Percentiles rank a stretch among this genome's conserved stretches.
Conservation (phyloP, 2,329 filamentous ascomycete species). For the Coniochaeta ligniaria region DNA sequence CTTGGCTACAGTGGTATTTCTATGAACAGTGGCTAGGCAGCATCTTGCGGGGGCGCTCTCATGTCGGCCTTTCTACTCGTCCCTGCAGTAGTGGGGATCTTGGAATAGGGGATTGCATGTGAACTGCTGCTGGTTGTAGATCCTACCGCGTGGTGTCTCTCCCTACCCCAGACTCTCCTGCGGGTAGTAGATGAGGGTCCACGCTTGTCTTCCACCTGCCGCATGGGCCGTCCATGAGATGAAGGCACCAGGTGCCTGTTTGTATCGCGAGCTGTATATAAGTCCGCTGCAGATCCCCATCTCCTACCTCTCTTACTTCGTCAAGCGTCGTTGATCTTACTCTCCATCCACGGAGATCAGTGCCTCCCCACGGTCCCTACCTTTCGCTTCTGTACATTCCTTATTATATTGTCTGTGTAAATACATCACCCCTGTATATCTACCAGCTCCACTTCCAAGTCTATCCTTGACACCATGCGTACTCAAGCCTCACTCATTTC, state of each 20-base stretch:
- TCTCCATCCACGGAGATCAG: neutral
- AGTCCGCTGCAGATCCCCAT: neutral
- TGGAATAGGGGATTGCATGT: neutral
- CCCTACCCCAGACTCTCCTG: neutral
- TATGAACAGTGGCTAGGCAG: neutral
- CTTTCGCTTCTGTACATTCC: neutral
- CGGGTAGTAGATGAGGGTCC: neutral
- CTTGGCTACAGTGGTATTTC: neutral
- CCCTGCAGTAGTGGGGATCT: neutral
- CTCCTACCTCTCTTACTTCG: neutral
- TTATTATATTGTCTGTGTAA: neutral
- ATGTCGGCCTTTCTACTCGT: neutral
- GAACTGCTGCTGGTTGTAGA: neutral
- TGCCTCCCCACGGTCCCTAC: neutral
- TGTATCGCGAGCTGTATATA: neutral
- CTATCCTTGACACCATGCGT: constrained; percentile 1
- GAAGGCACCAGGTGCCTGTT: neutral
- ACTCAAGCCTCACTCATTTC: constrained; percentile 3
- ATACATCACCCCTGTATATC: neutral
- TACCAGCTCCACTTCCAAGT: neutral
- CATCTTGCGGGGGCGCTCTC: neutral
- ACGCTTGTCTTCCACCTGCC: neutral
- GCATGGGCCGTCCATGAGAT: neutral
- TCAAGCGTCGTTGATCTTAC: neutral
- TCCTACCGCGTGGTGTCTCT: neutral